These are phyloP conservation scores for Erodium texanum DNA, from an alignment of 441 rosid species.

Conservation along the genomic window DNA sequence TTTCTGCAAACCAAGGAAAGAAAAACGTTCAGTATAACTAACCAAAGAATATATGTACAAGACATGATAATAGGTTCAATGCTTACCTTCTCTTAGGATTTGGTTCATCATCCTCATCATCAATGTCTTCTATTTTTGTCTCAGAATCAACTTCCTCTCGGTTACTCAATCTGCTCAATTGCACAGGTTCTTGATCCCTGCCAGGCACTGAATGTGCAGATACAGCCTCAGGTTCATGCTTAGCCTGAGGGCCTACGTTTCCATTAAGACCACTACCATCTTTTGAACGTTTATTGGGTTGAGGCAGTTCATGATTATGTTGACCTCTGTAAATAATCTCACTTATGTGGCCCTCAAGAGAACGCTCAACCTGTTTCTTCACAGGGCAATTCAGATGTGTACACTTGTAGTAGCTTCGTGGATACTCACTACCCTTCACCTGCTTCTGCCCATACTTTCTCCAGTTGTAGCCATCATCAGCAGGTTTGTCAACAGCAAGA, in stretches of 20 bases:
- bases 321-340: slow-evolving; percentile 66
- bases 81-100: slow-evolving; percentile 62
- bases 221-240: slow-evolving; percentile 17
- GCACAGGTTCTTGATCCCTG: slow-evolving; percentile 31
- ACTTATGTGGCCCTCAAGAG: slow-evolving; percentile 62
- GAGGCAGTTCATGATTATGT: slow-evolving; percentile 56
- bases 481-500: slow-evolving; percentile 41
- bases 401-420: slow-evolving; percentile 69
- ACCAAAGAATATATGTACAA: background rate
- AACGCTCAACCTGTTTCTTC: slow-evolving; percentile 65
- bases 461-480: slow-evolving; percentile 72
- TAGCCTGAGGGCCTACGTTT: slow-evolving; percentile 5
- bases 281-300: slow-evolving; percentile 47
- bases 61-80: background rate
- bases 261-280: slow-evolving; percentile 35
- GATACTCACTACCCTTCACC: slow-evolving; percentile 66
- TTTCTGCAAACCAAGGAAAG: slow-evolving; percentile 10
- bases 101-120: slow-evolving; percentile 63
- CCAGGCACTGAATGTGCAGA: slow-evolving; percentile 25
- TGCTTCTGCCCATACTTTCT: slow-evolving; percentile 67
- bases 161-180: slow-evolving; percentile 34
- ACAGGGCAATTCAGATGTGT: slow-evolving; percentile 54
- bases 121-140: slow-evolving; percentile 37
- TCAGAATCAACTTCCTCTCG: slow-evolving; percentile 51
- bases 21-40: background rate